Percentiles rank a stretch among this genome's conserved stretches.
Conservation (phyloP, 257 asterid genomes). For the Salvia splendens region DNA sequence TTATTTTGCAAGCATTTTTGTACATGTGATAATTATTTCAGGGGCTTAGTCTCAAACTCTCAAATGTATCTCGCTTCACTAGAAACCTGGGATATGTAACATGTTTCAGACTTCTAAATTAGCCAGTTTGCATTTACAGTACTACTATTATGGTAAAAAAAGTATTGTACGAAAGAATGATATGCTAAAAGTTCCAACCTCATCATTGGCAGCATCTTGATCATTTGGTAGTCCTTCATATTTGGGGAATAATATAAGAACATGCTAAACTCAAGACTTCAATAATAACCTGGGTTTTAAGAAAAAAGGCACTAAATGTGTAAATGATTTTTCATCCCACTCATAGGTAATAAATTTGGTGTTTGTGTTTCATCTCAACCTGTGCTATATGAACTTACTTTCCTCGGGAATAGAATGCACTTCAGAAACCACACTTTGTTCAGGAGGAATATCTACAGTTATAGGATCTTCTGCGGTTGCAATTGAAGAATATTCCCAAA, state of each 20-base stretch:
- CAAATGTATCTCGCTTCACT: background rate
- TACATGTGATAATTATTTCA: background rate
- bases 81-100: background rate
- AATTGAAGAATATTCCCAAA: constrained; percentile 70
- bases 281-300: background rate
- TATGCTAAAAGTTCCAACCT: constrained; percentile 45
- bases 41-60: background rate
- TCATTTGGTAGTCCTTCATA: constrained; percentile 50
- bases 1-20: background rate
- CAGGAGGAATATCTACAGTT: constrained; percentile 48
- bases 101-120: background rate
- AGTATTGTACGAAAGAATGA: background rate
- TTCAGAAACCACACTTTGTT: constrained; percentile 45
- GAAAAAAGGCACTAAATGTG: background rate
- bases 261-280: constrained; percentile 12
- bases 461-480: constrained; percentile 50
- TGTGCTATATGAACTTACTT: constrained; percentile 45
- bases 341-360: constrained; percentile 5
- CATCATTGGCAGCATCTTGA: constrained; percentile 52
- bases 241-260: constrained; percentile 22
- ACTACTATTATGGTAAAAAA: background rate
- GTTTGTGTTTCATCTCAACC: background rate
- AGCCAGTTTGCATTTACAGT: background rate
- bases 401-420: constrained; percentile 73
- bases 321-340: background rate